phyloP scores from a whole-genome alignment of 1,284 basidiomycete genomes.

The Trametes pubescens region DNA sequence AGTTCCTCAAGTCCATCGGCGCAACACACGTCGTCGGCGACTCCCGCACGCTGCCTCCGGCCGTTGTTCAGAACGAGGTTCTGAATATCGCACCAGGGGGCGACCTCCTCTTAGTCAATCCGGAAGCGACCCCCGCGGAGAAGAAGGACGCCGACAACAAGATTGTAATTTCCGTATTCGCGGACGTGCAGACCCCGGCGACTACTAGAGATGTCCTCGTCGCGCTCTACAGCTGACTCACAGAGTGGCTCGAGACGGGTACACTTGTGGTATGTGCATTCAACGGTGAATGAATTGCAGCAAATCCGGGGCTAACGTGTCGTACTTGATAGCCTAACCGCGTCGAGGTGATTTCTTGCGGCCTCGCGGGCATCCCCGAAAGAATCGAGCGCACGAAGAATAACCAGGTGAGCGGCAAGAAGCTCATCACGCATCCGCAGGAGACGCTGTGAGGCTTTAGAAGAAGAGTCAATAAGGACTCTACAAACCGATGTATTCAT shows the following conservation, averaged over 20 bases:
- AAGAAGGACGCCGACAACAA: conserved; percentile 23
- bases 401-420: conserved; percentile 54
- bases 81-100: conserved; percentile 15
- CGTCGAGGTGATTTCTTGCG: conserved; percentile 53
- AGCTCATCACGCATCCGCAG: conserved; percentile 58
- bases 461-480: too few relatives aligned
- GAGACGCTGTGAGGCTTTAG: conserved; percentile 44
- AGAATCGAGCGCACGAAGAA: conserved; percentile 52
- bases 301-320: not conserved
- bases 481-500: too few relatives aligned
- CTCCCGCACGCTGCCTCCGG: conserved; percentile 35
- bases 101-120: conserved; percentile 16
- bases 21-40: conserved; percentile 49
- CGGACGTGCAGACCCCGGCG: conserved; percentile 18
- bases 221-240: conserved; percentile 25
- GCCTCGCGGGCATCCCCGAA: conserved; percentile 52
- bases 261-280: conserved; percentile 26
- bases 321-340: conserved; percentile 29
- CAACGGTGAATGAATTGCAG: not conserved
- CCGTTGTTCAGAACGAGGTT: conserved; percentile 31
- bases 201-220: conserved; percentile 17
- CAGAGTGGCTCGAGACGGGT: conserved; percentile 25
- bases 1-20: conserved; percentile 44
- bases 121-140: conserved; percentile 17
- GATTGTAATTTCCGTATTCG: conserved; percentile 23